Base-by-base conservation (phyloP, 2,329 filamentous ascomycete genomes). In the Colletotrichum truncatum region DNA sequence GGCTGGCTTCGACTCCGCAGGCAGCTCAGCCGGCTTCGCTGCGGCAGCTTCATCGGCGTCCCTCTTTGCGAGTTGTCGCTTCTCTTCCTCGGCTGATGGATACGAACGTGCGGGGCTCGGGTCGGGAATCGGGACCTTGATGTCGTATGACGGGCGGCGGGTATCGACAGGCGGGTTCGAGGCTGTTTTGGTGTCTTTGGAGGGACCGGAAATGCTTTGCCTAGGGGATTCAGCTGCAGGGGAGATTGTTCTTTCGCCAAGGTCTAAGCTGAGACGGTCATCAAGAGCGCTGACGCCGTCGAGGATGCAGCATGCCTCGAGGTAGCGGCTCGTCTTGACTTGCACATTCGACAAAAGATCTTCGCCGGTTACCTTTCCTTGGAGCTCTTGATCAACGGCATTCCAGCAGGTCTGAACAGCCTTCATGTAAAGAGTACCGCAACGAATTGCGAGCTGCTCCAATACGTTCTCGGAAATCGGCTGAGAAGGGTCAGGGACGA, bases 381-480 rank as follows among this genome's bases (percentile, higher is more conserved):
- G 76, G 7, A 88, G 76, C 62, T 89, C 86, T 38, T 87, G 82
- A 52, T 93, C 90, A 3, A 91, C 88, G n/a, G 91, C 89, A 63
- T 84, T 84, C 82, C 91, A 89, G 70, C 91, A 94, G 3, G 87
- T 84, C 72, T 91, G 86, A 2, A 93, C 91, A 1, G 91, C 91
- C 72, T 89, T 91, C 85, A 89, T 90, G 75, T 93, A 95, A 0
- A 91, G 82, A 7, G 88, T 91, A 12, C 92, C 91, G 69, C 92
- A 94, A 73, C 88, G 87, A 4, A 88, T 86, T 0, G 89, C 85
- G 2, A 93, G 79, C 67, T 88, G 86, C 2, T 89, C 84, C 3
- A 92, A 77, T 0, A 88, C 83, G 26, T 89, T 86, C 66, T 89
- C 87, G 0, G 86, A 79, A 25, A 92, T 85, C 11, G 88, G 75